Evolutionary conservation across 495 filamentous ascomycete species (phyloP), one percentile per base, ranked within the genome.

Genomic region (Talaromyces nanjingensis): DNA sequence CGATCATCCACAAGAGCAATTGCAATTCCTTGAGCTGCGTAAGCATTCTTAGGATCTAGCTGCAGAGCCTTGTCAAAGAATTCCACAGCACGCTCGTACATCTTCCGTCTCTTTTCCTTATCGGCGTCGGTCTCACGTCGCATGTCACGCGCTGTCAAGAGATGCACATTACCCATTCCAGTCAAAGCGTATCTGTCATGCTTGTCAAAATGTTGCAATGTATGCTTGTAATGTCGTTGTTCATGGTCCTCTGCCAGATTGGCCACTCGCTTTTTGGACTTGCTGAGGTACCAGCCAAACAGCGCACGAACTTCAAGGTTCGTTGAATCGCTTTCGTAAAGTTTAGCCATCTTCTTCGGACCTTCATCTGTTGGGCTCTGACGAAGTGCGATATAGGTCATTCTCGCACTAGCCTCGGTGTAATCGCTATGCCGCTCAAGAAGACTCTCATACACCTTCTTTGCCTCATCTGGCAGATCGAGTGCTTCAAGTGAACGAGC

Each of bases 21-120:
- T 7, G 89, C 94, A 65, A 98, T 87, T 34, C 96, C 94, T 70
- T 98, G 96, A 11, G 96, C 94, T 0, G 94, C 94, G 70, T 96
- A 96, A 1, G 96, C 94, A 66, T 98, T 98, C 74, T 87, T 90
- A 1, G 90, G 86, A 69, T 98, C 94, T 3, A 98, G 78, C 70
- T 94, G 92, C 16, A 98, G 77, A 25, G 92, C 93, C 77, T 98
- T 98, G 72, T 98, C 96, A 72, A 96, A 98, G 78, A 98, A 98
- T 72, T 97, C 96, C 11, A 98, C 92, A 2, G 94, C 93, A 63
- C 90, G 90, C 72, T 87, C 84, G 72, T 97, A 98, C 66, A 84
- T 87, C 68, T 88, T 89, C 49, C 87, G 87, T 49, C 93, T 87
- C 76, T 96, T 96, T 65, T 94, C 89, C 75, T 90, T 94, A 60